These are phyloP conservation scores for Uronychia binucleata DNA, from an alignment of 73 alveolate species.

Conservation along the genomic window DNA sequence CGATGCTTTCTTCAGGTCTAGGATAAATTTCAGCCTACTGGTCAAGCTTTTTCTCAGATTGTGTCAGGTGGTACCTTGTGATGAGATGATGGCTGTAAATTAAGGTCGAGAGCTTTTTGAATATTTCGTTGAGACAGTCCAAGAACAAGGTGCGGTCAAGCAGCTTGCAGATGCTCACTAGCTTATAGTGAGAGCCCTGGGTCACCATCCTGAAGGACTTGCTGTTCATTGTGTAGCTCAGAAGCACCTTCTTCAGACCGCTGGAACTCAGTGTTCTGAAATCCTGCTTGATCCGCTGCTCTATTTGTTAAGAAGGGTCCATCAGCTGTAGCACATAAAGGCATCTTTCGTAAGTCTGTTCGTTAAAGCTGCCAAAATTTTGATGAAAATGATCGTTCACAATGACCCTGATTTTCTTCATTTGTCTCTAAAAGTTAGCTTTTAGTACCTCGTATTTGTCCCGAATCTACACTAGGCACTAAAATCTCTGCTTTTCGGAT, in stretches of 20 bases:
- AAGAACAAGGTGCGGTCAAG: conserved; percentile 3
- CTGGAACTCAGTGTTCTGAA: background rate
- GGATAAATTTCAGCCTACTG: too few relatives aligned
- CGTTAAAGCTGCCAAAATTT: background rate
- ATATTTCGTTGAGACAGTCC: conserved; percentile 18
- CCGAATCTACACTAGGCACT: background rate
- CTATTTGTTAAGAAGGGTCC: background rate
- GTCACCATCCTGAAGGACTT: background rate
- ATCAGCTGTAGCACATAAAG: background rate
- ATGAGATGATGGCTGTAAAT: conserved; percentile 26
- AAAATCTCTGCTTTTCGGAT: background rate
- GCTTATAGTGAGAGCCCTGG: background rate
- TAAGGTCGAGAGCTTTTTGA: conserved; percentile 3
- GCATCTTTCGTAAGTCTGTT: background rate
- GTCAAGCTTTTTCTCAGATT: conserved; percentile 12
- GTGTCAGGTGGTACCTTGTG: conserved; percentile 22
- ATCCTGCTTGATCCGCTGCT: background rate
- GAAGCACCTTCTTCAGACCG: background rate
- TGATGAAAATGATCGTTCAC: background rate
- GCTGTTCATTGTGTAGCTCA: background rate
- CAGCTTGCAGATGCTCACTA: conserved; percentile 11
- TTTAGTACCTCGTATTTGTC: background rate
- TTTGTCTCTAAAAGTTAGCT: background rate
- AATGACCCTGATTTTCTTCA: background rate
- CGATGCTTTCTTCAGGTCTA: too few relatives aligned